Conservation (phyloP, 2,329 filamentous ascomycete genomes). For the Didymella pomorum region DNA sequence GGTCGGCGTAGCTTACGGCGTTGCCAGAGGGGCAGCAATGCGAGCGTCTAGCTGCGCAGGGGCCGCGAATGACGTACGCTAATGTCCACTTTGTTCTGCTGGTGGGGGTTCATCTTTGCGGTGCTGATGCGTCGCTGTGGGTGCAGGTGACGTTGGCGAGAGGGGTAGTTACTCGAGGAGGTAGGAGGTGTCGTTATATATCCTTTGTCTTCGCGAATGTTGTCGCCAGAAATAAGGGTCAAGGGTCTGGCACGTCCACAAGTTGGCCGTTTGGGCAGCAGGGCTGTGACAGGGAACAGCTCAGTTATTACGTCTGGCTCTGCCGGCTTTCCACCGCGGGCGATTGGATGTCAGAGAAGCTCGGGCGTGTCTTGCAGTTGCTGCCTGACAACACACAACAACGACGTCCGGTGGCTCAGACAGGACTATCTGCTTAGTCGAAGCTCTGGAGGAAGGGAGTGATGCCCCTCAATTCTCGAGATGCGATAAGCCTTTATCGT, state of each 20-base stretch:
- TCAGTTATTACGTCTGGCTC: constrained; percentile 32
- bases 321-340: constrained; percentile 29
- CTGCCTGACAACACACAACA: constrained; percentile 43
- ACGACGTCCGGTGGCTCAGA: constrained; percentile 13
- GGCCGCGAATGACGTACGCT: constrained; percentile 69
- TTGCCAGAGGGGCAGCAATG: constrained; percentile 14
- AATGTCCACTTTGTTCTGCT: constrained; percentile 98
- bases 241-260: constrained; percentile 31
- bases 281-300: constrained; percentile 43
- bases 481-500: constrained; percentile 47
- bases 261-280: constrained; percentile 35
- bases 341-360: constrained; percentile 42
- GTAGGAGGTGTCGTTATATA: constrained; percentile 30
- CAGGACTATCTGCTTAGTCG: constrained; percentile 16
- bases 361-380: constrained; percentile 35
- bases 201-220: constrained; percentile 38
- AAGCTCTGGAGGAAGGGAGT: constrained; percentile 23
- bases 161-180: constrained; percentile 21
- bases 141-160: constrained; percentile 26
- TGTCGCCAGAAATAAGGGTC: constrained; percentile 31
- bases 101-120: constrained; percentile 84
- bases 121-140: constrained; percentile 21
- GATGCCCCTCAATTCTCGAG: constrained; percentile 33
- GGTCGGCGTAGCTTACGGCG: constrained; percentile 4
- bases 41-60: constrained; percentile 23